Conservation (phyloP, 129 eudicot genomes). For the Glebionis coronaria region DNA sequence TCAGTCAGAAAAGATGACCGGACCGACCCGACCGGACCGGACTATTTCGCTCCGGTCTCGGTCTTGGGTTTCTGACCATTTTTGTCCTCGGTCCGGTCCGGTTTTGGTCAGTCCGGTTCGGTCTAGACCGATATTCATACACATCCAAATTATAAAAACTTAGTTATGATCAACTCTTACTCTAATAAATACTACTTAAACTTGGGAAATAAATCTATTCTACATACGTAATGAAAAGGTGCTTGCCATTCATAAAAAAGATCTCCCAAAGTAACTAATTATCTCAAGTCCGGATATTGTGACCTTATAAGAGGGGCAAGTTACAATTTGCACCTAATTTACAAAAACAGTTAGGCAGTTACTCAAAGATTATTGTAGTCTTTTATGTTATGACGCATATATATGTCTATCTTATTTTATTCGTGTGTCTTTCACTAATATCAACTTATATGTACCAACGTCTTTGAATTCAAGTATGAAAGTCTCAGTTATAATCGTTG, state of each 20-base stretch:
- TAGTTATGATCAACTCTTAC: no score
- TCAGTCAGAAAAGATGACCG: no score
- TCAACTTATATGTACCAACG: constrained; percentile 1
- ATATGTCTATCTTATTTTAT: not conserved
- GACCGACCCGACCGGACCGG: no score
- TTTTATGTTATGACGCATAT: constrained; percentile 13
- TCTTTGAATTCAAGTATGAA: not conserved
- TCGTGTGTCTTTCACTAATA: not conserved
- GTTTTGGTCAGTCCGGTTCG: no score
- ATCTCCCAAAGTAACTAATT: constrained; percentile 33
- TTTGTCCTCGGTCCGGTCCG: no score
- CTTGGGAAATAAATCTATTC: no score
- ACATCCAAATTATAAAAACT: no score
- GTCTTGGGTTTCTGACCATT: no score
- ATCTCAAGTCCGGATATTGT: constrained; percentile 60
- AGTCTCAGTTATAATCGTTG: no score
- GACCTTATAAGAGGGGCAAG: constrained; percentile 91
- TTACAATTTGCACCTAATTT: constrained; percentile 75
- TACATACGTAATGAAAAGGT: constrained; percentile 71
- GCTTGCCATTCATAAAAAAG: constrained; percentile 45
- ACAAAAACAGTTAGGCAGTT: constrained; percentile 75
- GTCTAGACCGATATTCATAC: no score
- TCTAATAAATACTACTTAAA: no score
- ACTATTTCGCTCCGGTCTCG: no score
- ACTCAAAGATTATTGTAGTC: constrained; percentile 58